Evolutionary conservation across 441 rosid species (phyloP).

Genomic region (Geranium incanum): DNA sequence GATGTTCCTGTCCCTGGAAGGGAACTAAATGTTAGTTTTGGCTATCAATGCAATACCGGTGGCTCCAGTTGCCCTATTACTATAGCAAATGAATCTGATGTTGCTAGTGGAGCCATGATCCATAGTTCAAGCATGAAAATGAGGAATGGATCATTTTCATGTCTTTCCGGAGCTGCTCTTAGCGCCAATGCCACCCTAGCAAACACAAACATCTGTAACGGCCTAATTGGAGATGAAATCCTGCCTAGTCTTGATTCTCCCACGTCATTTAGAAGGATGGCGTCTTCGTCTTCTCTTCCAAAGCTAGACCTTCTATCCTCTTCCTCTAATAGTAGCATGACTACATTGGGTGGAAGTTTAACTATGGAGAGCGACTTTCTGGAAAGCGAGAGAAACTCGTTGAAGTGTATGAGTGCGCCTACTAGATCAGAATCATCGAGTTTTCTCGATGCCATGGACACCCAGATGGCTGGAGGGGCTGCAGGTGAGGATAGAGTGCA

Average conservation of each 20-base stretch:
- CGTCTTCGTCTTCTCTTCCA: conserved; percentile 63
- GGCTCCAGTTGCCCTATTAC: conserved; percentile 17
- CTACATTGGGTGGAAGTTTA: conserved; percentile 72
- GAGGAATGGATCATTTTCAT: conserved; percentile 60
- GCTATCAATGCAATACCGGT: conserved; percentile 59
- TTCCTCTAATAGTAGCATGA: conserved; percentile 65
- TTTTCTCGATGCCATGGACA: conserved; percentile 60
- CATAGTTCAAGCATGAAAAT: conserved; percentile 37
- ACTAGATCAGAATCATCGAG: conserved; percentile 26
- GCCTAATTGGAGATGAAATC: conserved; percentile 74
- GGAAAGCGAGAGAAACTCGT: neutral
- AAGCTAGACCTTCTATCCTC: conserved; percentile 78
- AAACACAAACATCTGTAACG: conserved; percentile 84
- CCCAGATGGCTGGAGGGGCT: conserved; percentile 95
- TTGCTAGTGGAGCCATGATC: conserved; percentile 12
- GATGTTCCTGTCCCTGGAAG: conserved; percentile 31
- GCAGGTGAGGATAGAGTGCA: conserved; percentile 98
- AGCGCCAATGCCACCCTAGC: conserved; percentile 94
- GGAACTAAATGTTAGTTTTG: conserved; percentile 80
- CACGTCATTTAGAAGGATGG: conserved; percentile 63
- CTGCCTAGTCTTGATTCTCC: conserved; percentile 86
- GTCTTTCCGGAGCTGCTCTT: conserved; percentile 85
- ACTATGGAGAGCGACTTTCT: conserved; percentile 28
- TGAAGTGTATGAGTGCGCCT: neutral
- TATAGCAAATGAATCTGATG: conserved; percentile 32